Percentiles rank a stretch among this genome's conserved stretches.
Conservation (phyloP, 2,329 filamentous ascomycete species). For the Calonectria crousiana region DNA sequence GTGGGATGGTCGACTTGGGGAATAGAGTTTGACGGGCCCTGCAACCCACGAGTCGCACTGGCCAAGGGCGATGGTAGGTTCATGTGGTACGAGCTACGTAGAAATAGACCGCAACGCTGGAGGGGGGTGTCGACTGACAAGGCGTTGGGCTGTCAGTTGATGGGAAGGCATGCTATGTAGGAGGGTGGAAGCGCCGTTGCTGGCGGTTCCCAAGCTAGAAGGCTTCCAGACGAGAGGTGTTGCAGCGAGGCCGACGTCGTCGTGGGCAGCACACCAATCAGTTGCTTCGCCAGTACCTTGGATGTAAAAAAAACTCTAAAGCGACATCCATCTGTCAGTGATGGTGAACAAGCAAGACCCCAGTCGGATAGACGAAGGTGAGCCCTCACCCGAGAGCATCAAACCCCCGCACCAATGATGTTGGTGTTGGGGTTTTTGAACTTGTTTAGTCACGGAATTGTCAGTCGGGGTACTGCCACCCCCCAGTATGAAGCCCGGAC, state of each 20-base stretch:
- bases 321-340: slow-evolving; percentile 1
- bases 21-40: slow-evolving; percentile 21
- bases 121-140: neutral
- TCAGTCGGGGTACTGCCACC: neutral
- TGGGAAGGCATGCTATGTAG: neutral
- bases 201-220: slow-evolving; percentile 28
- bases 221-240: slow-evolving; percentile 26
- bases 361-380: neutral
- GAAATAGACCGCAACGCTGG: neutral
- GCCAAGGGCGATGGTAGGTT: slow-evolving; percentile 3
- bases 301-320: neutral
- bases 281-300: neutral
- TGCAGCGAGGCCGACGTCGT: neutral
- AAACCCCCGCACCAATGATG: slow-evolving; percentile 4
- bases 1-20: neutral
- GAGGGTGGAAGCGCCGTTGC: slow-evolving; percentile 8
- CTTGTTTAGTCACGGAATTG: slow-evolving; percentile 1
- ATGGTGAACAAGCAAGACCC: neutral
- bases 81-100: neutral
- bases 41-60: slow-evolving; percentile 22
- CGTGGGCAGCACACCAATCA: neutral
- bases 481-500: slow-evolving; percentile 7
- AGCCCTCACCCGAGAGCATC: neutral
- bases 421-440: neutral
- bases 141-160: neutral